Base-by-base conservation (phyloP, 108 stramenopile genomes). In the Cafeteria roenbergensis region DNA sequence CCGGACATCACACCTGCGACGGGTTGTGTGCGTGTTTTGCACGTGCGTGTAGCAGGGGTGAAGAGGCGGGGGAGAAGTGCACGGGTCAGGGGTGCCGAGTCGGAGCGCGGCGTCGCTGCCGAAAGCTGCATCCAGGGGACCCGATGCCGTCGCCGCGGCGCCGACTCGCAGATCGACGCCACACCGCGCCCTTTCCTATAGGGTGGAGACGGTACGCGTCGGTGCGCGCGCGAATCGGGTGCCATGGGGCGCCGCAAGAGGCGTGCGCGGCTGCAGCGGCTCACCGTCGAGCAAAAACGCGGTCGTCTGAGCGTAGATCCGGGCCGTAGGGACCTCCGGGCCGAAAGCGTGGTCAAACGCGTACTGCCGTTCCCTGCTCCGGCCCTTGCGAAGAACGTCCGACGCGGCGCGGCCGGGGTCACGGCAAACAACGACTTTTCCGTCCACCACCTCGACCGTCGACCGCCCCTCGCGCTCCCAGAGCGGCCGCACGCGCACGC, bases 401-500 rank as follows among this genome's bases (percentile, higher is more conserved):
- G 73, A 58, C 52, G 51, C 36, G 25, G 63, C 64, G 60, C 75
- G 62, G 25, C 66, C 59, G 0, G 79, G 78, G 64, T 83, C 82
- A 63, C 80, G 34, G 33, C 80, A 50, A 1, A 80, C 71, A 4
- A 83, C 78, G 24, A 80, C 71, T 26, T 57, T 64, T 31, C 53
- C 34, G 29, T 80, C 78, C 33, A 79, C 30, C 6, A 80, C 78
- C 52, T 75, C 32, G 30, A 72, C 70, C 0, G 69, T 72, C n/a
- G 65, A 60, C 37, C 67, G 55, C 24, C 59, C 50, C 34, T 82
- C 81, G 34, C 78, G 78, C 6, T 55, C 52, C 67, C 78, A 67
- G 37, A 82, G 60, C 14, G 81, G 81, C 22, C 81, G 63, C 32
- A 80, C 67, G 3, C 81, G 71, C 27, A 82, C 81, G 3, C 74